Evolutionary conservation across 495 filamentous ascomycete genomes (phyloP).

Genomic region (Lichenothelia convexa): DNA sequence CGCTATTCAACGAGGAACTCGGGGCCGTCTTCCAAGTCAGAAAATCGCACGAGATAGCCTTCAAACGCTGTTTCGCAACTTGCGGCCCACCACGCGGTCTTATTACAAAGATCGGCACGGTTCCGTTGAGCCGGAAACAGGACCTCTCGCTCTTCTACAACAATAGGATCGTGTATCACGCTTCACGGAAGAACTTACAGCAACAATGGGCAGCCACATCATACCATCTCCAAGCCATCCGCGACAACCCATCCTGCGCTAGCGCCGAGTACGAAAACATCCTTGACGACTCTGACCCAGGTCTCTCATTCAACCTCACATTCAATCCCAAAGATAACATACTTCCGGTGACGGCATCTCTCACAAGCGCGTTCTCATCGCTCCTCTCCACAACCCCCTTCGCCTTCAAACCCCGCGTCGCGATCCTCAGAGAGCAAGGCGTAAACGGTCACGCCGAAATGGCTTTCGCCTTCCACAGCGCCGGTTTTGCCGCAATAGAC

Average conservation of each 20-base stretch:
- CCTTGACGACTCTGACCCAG: conserved; percentile 57
- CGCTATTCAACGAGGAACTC: conserved; percentile 92
- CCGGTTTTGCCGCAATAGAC: conserved; percentile 80
- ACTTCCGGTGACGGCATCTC: conserved; percentile 45
- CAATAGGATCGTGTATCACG: conserved; percentile 43
- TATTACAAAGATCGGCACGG: conserved; percentile 64
- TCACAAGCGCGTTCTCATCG: conserved; percentile 50
- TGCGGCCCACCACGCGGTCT: conserved; percentile 69
- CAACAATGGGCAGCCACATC: conserved; percentile 80
- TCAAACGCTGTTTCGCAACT: conserved; percentile 80
- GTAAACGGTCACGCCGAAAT: conserved; percentile 93
- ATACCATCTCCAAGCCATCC: conserved; percentile 72
- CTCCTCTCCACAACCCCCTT: too few relatives aligned
- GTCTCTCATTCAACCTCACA: conserved; percentile 67
- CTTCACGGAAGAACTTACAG: conserved; percentile 56
- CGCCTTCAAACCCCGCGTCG: conserved; percentile 75
- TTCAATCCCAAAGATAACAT: conserved; percentile 67
- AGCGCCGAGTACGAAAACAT: conserved; percentile 70
- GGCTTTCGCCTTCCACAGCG: conserved; percentile 86
- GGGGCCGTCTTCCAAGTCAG: conserved; percentile 92
- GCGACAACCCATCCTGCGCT: conserved; percentile 77
- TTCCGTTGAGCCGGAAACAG: conserved; percentile 56
- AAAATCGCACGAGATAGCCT: conserved; percentile 62
- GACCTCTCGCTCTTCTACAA: conserved; percentile 57
- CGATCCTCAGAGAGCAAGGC: conserved; percentile 87